A percentile compares a stretch with the other conserved stretches of the same genome.
phyloP scores from a whole-genome alignment of 176 grass and related monocot species.

The Hordeum marinum region DNA sequence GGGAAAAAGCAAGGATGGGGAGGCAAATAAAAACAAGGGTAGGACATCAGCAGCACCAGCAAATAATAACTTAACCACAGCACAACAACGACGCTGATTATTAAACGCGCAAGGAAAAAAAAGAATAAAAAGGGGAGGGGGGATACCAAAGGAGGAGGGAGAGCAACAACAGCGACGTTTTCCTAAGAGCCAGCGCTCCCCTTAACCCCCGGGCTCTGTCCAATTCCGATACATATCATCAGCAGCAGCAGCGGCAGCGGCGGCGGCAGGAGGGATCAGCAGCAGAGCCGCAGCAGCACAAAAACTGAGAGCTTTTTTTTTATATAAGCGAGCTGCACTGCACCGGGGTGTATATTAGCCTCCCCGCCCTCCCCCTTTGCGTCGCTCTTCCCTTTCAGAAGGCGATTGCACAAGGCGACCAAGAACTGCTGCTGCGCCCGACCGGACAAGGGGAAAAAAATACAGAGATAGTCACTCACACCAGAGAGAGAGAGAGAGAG shows the following conservation, averaged over 20 bases:
- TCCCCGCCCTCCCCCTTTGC: conserved; percentile 24
- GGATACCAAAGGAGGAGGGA: conserved; percentile 46
- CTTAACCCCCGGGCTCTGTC: conserved; percentile 39
- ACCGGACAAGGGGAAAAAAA: conserved; percentile 52
- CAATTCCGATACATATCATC: conserved; percentile 48
- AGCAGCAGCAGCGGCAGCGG: not conserved
- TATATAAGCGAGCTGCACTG: not conserved
- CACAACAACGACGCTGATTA: conserved; percentile 42
- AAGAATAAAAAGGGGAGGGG: conserved; percentile 34
- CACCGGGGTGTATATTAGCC: conserved; percentile 39
- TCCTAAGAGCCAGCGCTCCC: conserved; percentile 17
- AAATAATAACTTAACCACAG: conserved; percentile 53
- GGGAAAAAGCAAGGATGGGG: not conserved
- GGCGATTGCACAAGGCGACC: conserved; percentile 79
- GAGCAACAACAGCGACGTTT: conserved; percentile 61
- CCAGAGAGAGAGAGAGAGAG: conserved; percentile 34
- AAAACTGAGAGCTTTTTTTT: conserved; percentile 26
- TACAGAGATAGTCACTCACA: conserved; percentile 55
- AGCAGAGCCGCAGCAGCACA: conserved; percentile 1
- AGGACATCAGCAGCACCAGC: conserved; percentile 45
- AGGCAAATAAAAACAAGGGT: conserved; percentile 50
- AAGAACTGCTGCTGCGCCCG: conserved; percentile 37
- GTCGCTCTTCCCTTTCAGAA: conserved; percentile 80
- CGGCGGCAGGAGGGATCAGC: conserved; percentile 33
- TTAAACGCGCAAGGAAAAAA: conserved; percentile 39